phyloP scores from a whole-genome alignment of 2,329 filamentous ascomycete genomes.

The Colletotrichum phormii region DNA sequence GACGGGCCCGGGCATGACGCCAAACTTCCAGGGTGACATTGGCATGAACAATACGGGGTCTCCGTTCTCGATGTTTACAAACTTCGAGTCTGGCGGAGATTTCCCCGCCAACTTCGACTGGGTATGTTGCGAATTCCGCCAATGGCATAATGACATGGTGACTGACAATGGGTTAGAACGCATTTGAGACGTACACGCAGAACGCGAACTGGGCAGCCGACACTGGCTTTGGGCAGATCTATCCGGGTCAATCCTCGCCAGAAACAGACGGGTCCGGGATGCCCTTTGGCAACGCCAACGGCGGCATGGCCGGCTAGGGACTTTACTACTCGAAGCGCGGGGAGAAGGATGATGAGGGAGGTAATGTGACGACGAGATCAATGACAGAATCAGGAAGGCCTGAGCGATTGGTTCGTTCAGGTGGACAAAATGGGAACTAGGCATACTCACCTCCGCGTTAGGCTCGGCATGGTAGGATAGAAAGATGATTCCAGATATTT shows the following conservation, averaged over 20 bases:
- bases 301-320: conserved; percentile 31
- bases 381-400: conserved; percentile 13
- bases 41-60: conserved; percentile 52
- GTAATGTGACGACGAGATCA: conserved; percentile 20
- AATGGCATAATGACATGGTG: neutral
- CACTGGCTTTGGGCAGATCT: conserved; percentile 61
- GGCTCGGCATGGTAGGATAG: conserved; percentile 1
- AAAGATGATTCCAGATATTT: neutral
- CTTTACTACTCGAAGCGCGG: neutral
- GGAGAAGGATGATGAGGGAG: neutral
- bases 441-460: conserved; percentile 9
- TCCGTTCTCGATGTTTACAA: conserved; percentile 66
- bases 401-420: neutral
- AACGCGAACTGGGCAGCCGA: conserved; percentile 65
- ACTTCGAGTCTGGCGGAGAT: conserved; percentile 49
- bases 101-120: conserved; percentile 67
- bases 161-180: conserved; percentile 53
- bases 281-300: conserved; percentile 11
- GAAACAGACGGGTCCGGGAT: conserved; percentile 26
- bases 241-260: conserved; percentile 37
- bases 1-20: conserved; percentile 46
- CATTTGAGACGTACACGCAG: conserved; percentile 69
- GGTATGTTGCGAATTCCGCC: conserved; percentile 54
- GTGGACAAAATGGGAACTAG: neutral
- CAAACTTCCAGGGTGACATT: conserved; percentile 52